Evolutionary conservation across 257 asterid species (phyloP), one percentile per base, ranked within the genome.

Genomic region (Ehretia macrophylla): DNA sequence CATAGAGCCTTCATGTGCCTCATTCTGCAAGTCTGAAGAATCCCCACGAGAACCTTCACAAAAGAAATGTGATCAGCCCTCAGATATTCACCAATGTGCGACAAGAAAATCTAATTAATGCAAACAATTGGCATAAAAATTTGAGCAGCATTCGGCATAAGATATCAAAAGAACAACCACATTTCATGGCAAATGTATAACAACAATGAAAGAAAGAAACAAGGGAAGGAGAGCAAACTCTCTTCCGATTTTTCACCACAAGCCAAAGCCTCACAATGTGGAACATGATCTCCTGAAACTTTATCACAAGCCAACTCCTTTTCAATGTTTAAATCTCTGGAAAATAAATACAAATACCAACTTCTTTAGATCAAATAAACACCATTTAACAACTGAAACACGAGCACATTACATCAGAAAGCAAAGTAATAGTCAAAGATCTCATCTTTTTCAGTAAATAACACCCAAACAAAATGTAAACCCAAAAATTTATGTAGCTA

Each of bases 281-380:
- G 72, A 53, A 56, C 56, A 51, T 44, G 51, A 42, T 57, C 61
- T 35, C 57, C 67, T 18, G 67, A 66, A 55, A 50, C 14, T 19
- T 52, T 78, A 32, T 58, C 61, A 23, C 69, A 60, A 56, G 51
- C 16, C 5, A 80, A 51, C 64, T 61, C 74, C 47, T 69, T 72
- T 23, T 35, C 62, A 22, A 22, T 45, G 20, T 37, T 60, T 27
- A 59, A 64, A 44, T 57, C 80, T 68, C 97, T 88, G 81, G 52
- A 65, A 50, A 23, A 49, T 59, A 23, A 72, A 32, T 16, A 32
- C 8, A 17, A 46, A 51, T 37, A 27, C 14, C 18, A 35, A 32
- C n/a, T 11, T 55, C 21, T 51, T 14, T 39, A 11, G 13, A 44
- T 62, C 61, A 56, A 53, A 60, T 62, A 18, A 58, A 60, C 51